Base-by-base conservation (phyloP, 2,329 filamentous ascomycete genomes). In the Stenocarpella maydis region DNA sequence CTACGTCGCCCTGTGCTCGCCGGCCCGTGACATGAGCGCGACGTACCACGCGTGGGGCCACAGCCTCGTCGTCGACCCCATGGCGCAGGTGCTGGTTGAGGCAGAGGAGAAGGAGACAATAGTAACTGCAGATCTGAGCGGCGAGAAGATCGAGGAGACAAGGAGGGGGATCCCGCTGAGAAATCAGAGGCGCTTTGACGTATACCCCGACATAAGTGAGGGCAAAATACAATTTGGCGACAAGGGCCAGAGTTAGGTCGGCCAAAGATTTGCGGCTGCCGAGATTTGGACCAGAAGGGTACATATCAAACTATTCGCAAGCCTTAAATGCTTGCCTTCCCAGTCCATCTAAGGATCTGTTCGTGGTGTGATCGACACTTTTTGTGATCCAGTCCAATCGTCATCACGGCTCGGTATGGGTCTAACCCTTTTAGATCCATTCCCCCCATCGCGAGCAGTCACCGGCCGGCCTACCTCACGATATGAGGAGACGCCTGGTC, bases 11-110 rank as follows among this genome's bases (percentile, higher is more conserved):
- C 82, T 99, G 78, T 99, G 96, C 82, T 96, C 92, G 78, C 96
- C 96, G 0, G 94, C 95, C 39, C 86, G 95, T 71, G 94, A 97
- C 79, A 85, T 90, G 84, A 77, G 80, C 50, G 93, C 93, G 0
- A 85, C 86, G 7, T 99, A 99, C 79, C 90, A 95, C 77, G 95
- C 96, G 1, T 99, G 91, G 87, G 96, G 96, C 0, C 96, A 99
- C 80, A 97, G 91, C 75, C 84, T 98, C 84, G 85, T 98, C 67
- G 91, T 92, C 8, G 93, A 97, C 78, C 95, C 96, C 1, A 92
- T 95, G 84, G 96, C 94, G 15, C 84, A 90, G 74, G 88, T 98
- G n/a, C 74, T 98, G 74, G 86, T 84, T 19, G 90, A 97, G 84
- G 88, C 94, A 1, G 93, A 89, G 15, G 94, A 97, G 80, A 82